Evolutionary conservation across 371 early-diverging fungal genomes (phyloP), one percentile per base, ranked within the genome.

Genomic region (Zopfochytrium polystomum): DNA sequence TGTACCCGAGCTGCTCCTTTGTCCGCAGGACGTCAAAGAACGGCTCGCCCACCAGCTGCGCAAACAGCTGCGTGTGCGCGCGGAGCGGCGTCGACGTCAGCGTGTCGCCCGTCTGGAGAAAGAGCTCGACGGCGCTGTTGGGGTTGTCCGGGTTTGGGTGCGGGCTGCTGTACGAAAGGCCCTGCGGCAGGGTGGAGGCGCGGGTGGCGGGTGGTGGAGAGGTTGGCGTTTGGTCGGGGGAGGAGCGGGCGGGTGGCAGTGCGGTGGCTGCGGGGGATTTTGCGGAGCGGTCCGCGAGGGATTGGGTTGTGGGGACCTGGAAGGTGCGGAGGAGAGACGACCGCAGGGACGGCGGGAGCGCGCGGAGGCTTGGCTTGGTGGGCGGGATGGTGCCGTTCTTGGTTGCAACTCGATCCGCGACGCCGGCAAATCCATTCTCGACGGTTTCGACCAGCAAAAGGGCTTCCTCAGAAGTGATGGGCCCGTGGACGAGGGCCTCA

Each of bases 11-110:
- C 65, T 78, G 70, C 60, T 71, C 93, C 62, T 93, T 91, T 4
- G 96, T 96, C 27, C 96, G 84, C 43, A 97, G 76, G 66, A 88
- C 88, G 72, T 95, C 88, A 74, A 95, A 97, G 65, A 86, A 90
- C 13, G 95, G 92, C 68, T 95, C 94, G 55, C 84, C 77, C 2
- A 85, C 73, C 23, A 96, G 38, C 38, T 38, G 38, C 7, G 38
- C 11, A 38, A 18, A 18, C 38, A 18, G 38, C 38, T 38, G 38
- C 38, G 38, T 11, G 38, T 18, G 38, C 38, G 38, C 38, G 38
- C 38, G 38, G 11, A 18, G 63, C 31, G 42, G 18, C 38, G 38
- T 11, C 38, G 38, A 18, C 38, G 38, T 38, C 11, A 7, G 38
- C 38, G 58, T 35, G 18, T 60, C 65, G 27, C 75, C 73, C 26